A percentile compares a stretch with the other conserved stretches of the same genome.
Conservation (phyloP, 2,329 filamentous ascomycete genomes). For the Botryosphaeria dothidea region DNA sequence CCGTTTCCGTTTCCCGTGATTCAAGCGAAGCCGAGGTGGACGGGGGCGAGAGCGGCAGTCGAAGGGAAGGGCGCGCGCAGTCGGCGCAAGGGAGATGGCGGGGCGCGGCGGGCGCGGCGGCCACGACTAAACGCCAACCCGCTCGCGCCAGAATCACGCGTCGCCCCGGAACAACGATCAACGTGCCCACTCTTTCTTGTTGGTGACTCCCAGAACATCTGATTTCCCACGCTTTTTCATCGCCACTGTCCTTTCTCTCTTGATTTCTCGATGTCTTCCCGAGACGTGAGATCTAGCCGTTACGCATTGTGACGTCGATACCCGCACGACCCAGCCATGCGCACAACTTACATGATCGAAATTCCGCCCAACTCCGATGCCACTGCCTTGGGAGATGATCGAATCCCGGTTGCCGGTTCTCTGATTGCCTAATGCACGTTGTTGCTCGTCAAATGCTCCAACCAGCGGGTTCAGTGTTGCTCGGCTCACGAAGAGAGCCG, state of each 20-base stretch:
- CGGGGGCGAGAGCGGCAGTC: background rate
- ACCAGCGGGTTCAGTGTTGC: too few species aligned
- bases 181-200: background rate
- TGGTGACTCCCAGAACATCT: background rate
- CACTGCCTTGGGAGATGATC: background rate
- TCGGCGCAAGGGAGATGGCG: background rate
- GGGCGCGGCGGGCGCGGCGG: background rate
- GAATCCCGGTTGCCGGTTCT: background rate
- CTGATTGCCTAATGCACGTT: background rate
- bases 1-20: background rate
- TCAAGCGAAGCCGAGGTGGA: conserved; percentile 5
- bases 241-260: background rate
- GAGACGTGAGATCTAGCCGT: background rate
- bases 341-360: background rate
- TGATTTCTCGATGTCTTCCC: too few species aligned
- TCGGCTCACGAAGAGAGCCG: too few species aligned
- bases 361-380: background rate
- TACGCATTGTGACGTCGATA: background rate
- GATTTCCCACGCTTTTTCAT: background rate
- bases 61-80: too few species aligned
- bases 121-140: background rate
- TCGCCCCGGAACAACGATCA: background rate
- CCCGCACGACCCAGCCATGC: background rate
- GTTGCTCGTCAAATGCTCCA: too few species aligned
- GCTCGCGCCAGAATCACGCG: conserved; percentile 7